These are phyloP conservation scores for Cystofilobasidium macerans DNA, from an alignment of 768 basidiomycete genomes.

Conservation along the genomic window DNA sequence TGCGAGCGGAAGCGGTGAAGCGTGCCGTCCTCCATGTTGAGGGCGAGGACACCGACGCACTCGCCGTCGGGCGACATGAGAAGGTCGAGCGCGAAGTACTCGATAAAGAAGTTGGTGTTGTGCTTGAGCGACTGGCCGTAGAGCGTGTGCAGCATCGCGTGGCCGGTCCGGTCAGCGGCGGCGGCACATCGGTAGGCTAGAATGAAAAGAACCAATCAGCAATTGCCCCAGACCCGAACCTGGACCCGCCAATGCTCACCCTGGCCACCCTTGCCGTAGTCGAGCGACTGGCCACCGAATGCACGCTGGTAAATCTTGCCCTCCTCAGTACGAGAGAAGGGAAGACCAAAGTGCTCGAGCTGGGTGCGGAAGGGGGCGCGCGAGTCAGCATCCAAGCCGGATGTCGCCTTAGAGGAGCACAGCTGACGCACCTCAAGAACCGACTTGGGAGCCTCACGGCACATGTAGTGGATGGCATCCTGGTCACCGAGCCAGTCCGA, in stretches of 20 bases:
- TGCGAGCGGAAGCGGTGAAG: constrained; percentile 96
- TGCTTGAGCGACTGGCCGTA: constrained; percentile 98
- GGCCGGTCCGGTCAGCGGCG: constrained; percentile 96
- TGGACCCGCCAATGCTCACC: constrained; percentile 1
- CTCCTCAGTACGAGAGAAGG: constrained; percentile 95
- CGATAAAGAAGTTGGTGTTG: constrained; percentile 99
- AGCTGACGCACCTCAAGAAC: constrained; percentile 78
- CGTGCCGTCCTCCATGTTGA: constrained; percentile 99
- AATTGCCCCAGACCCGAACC: not conserved
- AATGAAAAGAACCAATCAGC: not conserved
- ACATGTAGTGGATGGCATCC: constrained; percentile 99
- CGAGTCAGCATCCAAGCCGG: not conserved
- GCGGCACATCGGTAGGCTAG: constrained; percentile 91
- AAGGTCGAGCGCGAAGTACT: constrained; percentile 97
- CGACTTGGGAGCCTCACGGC: constrained; percentile 83
- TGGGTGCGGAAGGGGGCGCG: constrained; percentile 35
- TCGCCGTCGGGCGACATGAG: constrained; percentile 87
- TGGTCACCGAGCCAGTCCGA: constrained; percentile 99
- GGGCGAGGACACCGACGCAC: constrained; percentile 96
- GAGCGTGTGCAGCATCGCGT: constrained; percentile 94
- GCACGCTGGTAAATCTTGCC: constrained; percentile 99
- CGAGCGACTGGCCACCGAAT: constrained; percentile 93
- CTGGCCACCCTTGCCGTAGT: constrained; percentile 96
- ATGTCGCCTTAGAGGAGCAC: not conserved
- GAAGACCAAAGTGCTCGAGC: constrained; percentile 97